These are phyloP conservation scores for Goniomonas avonlea DNA, from an alignment of 78 protist species.

Conservation along the genomic window DNA sequence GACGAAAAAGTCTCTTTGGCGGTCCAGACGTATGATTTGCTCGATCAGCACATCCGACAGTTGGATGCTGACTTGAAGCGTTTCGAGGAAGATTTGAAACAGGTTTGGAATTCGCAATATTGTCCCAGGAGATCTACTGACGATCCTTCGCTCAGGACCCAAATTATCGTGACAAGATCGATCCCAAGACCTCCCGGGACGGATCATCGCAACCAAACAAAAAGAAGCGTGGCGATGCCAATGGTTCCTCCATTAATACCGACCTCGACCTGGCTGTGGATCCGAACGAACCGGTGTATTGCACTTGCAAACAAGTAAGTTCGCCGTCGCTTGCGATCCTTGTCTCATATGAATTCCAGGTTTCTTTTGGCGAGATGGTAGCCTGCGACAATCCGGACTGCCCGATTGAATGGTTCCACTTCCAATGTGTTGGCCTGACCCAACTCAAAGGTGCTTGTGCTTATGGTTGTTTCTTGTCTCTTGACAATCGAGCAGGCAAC, in stretches of 20 bases:
- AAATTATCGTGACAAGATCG: background rate
- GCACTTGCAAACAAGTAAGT: constrained; percentile 67
- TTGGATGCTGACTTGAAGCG: background rate
- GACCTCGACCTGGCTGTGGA: constrained; percentile 75
- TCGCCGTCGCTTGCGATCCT: too few species aligned
- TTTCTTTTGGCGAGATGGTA: constrained; percentile 80
- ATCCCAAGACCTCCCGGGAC: too few species aligned
- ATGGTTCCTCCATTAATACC: background rate
- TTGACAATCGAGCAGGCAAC: too few species aligned
- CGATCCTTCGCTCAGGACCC: too few species aligned
- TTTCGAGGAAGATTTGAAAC: background rate
- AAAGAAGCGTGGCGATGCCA: too few species aligned
- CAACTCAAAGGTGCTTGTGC: too few species aligned
- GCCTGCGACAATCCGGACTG: constrained; percentile 73
- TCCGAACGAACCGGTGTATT: constrained; percentile 79
- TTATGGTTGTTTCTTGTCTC: too few species aligned
- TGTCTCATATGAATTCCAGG: constrained; percentile 25
- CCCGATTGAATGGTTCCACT: constrained; percentile 75
- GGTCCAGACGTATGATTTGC: background rate
- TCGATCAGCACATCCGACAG: background rate
- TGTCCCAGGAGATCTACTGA: background rate
- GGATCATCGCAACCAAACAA: too few species aligned
- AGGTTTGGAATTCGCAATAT: background rate
- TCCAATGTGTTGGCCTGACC: constrained; percentile 63
- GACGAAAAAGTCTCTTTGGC: background rate